Evolutionary conservation across 2,329 filamentous ascomycete species (phyloP).

Genomic region (Malbranchea cinnamomea): DNA sequence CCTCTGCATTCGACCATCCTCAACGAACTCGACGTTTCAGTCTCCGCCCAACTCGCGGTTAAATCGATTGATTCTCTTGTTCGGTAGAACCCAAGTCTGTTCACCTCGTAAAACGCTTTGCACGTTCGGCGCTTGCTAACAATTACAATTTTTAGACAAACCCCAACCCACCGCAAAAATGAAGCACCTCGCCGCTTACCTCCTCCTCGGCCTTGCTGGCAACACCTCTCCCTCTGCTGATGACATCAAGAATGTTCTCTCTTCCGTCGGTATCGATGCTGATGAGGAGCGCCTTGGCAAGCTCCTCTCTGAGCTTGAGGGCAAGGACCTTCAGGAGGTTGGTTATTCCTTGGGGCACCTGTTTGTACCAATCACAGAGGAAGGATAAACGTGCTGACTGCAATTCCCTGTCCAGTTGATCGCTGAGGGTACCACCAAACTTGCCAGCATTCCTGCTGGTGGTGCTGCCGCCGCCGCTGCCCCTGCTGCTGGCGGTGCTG

Average conservation of each 20-base stretch:
- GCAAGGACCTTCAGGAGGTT: constrained; percentile 74
- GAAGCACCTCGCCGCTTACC: constrained; percentile 99
- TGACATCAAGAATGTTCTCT: constrained; percentile 80
- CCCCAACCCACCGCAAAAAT: too few relatives aligned
- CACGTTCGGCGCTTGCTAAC: constrained; percentile 1
- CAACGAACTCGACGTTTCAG: constrained; percentile 85
- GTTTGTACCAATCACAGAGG: constrained; percentile 3
- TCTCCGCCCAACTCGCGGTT: constrained; percentile 97
- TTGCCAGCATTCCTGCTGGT: constrained; percentile 92
- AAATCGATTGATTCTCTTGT: constrained; percentile 86
- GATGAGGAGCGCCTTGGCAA: constrained; percentile 73
- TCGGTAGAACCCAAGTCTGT: too few relatives aligned
- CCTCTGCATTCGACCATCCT: constrained; percentile 2
- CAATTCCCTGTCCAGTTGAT: constrained; percentile 52
- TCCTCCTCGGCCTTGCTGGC: constrained; percentile 87
- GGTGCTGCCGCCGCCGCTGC: constrained; percentile 57
- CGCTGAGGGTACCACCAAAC: constrained; percentile 75
- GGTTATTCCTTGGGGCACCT: constrained; percentile 17
- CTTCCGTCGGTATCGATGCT: constrained; percentile 87
- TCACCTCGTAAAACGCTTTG: neutral
- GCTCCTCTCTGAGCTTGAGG: constrained; percentile 63
- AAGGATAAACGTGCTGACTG: constrained; percentile 13
- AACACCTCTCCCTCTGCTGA: constrained; percentile 73
- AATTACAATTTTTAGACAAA: too few relatives aligned
- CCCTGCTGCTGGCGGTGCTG: constrained; percentile 48